Evolutionary conservation across 1,284 basidiomycete species (phyloP).

Genomic region (Heliocybe sulcata): DNA sequence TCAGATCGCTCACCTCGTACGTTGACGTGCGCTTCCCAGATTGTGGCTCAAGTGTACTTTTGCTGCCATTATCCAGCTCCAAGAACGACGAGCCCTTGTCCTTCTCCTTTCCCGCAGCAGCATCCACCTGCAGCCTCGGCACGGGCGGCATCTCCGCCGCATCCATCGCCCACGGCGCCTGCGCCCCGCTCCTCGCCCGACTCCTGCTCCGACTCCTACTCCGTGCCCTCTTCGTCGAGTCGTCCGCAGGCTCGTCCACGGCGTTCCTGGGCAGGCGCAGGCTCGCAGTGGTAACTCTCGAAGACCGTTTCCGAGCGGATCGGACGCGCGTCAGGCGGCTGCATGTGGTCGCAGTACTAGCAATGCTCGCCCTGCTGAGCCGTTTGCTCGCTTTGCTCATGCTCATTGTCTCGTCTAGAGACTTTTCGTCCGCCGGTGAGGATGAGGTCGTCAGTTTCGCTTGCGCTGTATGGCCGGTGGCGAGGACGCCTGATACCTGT

Average conservation of each 20-base stretch:
- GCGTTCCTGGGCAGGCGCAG: conserved; percentile 37
- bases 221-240: neutral
- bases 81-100: neutral
- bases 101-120: neutral
- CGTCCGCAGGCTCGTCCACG: neutral
- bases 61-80: neutral
- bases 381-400: neutral
- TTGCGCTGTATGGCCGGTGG: conserved; percentile 23
- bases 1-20: neutral
- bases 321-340: conserved; percentile 28
- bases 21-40: neutral
- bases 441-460: conserved; percentile 18
- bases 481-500: conserved; percentile 24
- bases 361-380: conserved; percentile 17
- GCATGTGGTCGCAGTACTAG: conserved; percentile 17
- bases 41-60: neutral
- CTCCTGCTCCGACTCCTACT: neutral
- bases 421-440: neutral
- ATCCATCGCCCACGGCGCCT: neutral
- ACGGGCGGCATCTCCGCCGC: neutral
- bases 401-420: neutral
- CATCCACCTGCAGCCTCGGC: neutral
- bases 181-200: neutral
- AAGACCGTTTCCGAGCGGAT: conserved; percentile 52
- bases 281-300: conserved; percentile 49